Percentiles rank a stretch among this genome's conserved stretches.
Conservation (phyloP, 805 yeast genomes). For the Metschnikowia bowlesiae region DNA sequence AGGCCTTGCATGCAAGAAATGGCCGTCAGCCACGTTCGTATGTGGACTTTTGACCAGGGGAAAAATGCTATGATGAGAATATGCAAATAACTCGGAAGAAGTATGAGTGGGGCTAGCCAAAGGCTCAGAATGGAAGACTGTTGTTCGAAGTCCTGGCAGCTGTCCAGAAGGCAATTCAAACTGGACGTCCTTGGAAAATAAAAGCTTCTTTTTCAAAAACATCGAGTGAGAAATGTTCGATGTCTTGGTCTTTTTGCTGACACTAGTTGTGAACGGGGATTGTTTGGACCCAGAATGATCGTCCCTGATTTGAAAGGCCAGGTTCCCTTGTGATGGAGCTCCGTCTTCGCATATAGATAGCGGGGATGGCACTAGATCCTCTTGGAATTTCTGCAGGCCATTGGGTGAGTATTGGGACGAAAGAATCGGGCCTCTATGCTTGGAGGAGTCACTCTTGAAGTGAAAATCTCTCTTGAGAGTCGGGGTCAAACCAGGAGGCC, state of each 20-base stretch:
- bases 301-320: conserved; percentile 1
- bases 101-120: neutral
- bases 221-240: conserved; percentile 23
- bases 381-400: conserved; percentile 1
- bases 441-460: conserved; percentile 14
- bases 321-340: conserved; percentile 1
- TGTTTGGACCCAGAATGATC: conserved; percentile 2
- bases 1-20: conserved; percentile 1
- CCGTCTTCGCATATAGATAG: conserved; percentile 16
- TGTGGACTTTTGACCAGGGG: neutral
- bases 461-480: conserved; percentile 16
- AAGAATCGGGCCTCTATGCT: conserved; percentile 3
- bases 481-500: conserved; percentile 11
- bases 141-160: neutral
- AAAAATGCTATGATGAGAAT: neutral
- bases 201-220: conserved; percentile 27
- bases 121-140: neutral
- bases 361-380: conserved; percentile 25
- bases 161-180: conserved; percentile 26
- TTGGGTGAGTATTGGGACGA: neutral
- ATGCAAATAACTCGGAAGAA: conserved; percentile 1
- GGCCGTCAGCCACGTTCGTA: neutral
- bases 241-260: conserved; percentile 12
- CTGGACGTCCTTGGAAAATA: conserved; percentile 37
- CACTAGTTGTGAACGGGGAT: conserved; percentile 3